Conservation (phyloP, 805 yeast genomes). For the Pichia rugopelliculosa region DNA sequence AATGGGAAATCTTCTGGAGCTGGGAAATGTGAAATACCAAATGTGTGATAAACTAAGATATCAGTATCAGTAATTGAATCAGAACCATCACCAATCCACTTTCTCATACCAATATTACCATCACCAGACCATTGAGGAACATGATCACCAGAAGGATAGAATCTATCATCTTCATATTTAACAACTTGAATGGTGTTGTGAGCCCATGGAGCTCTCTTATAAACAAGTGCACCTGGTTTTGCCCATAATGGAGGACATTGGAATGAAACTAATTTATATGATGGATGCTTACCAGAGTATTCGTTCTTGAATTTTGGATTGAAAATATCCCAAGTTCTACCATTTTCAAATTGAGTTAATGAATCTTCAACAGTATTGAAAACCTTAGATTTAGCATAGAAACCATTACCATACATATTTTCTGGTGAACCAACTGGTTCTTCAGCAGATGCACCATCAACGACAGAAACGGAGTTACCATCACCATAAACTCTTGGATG, state of each 20-base stretch:
- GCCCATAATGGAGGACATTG: constrained; percentile 71
- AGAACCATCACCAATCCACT: constrained; percentile 58
- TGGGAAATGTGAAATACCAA: constrained; percentile 81
- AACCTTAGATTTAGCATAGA: constrained; percentile 55
- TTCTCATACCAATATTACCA: constrained; percentile 56
- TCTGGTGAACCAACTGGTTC: constrained; percentile 56
- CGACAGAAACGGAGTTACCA: constrained; percentile 61
- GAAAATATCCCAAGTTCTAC: constrained; percentile 71
- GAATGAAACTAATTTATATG: constrained; percentile 69
- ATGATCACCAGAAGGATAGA: constrained; percentile 76
- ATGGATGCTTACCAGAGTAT: constrained; percentile 67
- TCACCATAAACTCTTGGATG: constrained; percentile 81
- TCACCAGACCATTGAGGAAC: constrained; percentile 72
- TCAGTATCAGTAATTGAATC: constrained; percentile 60
- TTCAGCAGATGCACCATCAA: constrained; percentile 57
- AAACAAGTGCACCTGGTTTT: constrained; percentile 63
- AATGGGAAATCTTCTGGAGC: constrained; percentile 87
- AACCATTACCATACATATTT: constrained; percentile 74
- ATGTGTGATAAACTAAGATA: constrained; percentile 70
- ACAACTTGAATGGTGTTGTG: constrained; percentile 58
- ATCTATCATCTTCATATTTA: constrained; percentile 63
- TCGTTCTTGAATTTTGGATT: constrained; percentile 62
- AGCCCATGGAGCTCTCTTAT: constrained; percentile 83
- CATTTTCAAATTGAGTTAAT: constrained; percentile 53
- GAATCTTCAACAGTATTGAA: constrained; percentile 66